Base-by-base conservation (phyloP, 345 rosid genomes). In the Schrenkiella parvula region DNA sequence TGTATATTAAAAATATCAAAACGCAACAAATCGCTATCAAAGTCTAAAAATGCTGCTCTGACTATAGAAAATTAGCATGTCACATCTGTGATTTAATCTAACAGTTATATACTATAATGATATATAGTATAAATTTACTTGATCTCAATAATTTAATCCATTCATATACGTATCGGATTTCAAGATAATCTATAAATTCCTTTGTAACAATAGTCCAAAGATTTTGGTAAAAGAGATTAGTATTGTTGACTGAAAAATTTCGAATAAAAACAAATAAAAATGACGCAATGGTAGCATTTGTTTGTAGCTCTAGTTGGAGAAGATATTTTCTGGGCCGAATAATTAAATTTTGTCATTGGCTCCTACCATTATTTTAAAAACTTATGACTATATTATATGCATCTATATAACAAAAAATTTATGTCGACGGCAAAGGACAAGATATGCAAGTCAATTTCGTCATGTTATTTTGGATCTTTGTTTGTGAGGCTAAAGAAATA, bases 391-490 rank as follows among this genome's bases (percentile, higher is more conserved):
- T 74, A 47, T n/a, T 37, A 28, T 48, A 39, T 39, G 38, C 26
- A 39, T 48, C 43, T 28, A 15, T 39, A 60, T 52, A 60, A 51
- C 28, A 75, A 67, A 15, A 29, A 12, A 51, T 58, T 41, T 58
- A 75, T 52, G 73, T 68, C 79, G 79, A 61, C 79, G 15, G 48
- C n/a, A 59, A 60, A 59, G 10, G 79, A 74, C 73, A 74, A 57
- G 62, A 66, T 26, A 31, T 50, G 32, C 34, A 23, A 29, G 57
- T 68, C 69, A 60, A 61, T 51, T 23, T 41, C 42, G 74, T 75
- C 64, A 60, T 67, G 51, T 13, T 12, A 42, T 42, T 61, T 75
- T 75, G 79, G 74, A 75, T 75, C 64, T 52, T 60, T 68, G 57
- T 60, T 23, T 38, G 12, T 8, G 50, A 50, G 29, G 48, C 10